These are phyloP conservation scores for Canariomyces notabilis DNA, from an alignment of 2,329 filamentous ascomycete genomes.

Conservation along the genomic window DNA sequence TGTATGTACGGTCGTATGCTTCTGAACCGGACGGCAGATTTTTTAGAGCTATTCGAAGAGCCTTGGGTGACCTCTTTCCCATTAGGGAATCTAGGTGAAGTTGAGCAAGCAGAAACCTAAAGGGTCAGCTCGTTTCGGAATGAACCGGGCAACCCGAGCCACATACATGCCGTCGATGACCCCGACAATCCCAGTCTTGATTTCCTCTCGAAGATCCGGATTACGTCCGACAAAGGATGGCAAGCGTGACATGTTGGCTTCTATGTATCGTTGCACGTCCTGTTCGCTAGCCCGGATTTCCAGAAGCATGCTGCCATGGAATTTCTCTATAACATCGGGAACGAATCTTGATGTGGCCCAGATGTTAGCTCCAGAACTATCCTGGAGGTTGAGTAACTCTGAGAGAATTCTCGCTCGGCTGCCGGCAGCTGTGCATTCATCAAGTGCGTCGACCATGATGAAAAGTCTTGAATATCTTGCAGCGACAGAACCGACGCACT, in stretches of 20 bases:
- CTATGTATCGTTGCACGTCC: slow-evolving; percentile 16
- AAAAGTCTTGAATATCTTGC: slow-evolving; percentile 23
- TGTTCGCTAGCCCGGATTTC: slow-evolving; percentile 14
- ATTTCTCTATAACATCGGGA: slow-evolving; percentile 29
- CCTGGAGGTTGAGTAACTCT: slow-evolving; percentile 19
- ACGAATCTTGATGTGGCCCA: slow-evolving; percentile 35
- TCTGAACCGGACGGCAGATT: slow-evolving; percentile 17
- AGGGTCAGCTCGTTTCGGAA: not conserved
- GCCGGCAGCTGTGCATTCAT: slow-evolving; percentile 21
- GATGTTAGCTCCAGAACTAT: slow-evolving; percentile 8
- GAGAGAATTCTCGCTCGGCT: slow-evolving; percentile 14
- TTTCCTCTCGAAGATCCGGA: slow-evolving; percentile 7
- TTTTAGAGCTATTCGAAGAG: not conserved
- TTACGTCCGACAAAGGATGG: not conserved
- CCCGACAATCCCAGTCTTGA: slow-evolving; percentile 7
- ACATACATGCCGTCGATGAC: slow-evolving; percentile 17
- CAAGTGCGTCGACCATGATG: slow-evolving; percentile 28
- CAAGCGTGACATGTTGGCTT: slow-evolving; percentile 3
- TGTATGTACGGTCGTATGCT: slow-evolving; percentile 30
- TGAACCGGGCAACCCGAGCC: not conserved
- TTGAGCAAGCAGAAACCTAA: slow-evolving; percentile 12
- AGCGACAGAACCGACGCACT: slow-evolving; percentile 18
- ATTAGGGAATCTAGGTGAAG: not conserved
- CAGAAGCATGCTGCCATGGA: not conserved
- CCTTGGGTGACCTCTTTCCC: slow-evolving; percentile 4